These are phyloP conservation scores for Leptographium flavum DNA, from an alignment of 2,329 filamentous ascomycete species.

Conservation along the genomic window DNA sequence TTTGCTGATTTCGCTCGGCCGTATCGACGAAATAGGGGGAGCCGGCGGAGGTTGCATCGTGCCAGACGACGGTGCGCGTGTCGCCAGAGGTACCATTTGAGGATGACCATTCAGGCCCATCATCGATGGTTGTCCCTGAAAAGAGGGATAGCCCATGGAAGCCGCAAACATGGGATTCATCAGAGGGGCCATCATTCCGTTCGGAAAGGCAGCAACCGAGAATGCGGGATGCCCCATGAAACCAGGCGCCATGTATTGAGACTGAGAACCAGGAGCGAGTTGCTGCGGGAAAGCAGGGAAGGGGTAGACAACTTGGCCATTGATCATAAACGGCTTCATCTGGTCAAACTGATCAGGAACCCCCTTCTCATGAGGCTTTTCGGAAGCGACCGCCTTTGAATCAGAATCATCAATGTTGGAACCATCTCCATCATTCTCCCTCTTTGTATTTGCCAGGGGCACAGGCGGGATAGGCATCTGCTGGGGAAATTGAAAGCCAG, in stretches of 20 bases:
- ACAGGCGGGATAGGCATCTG: neutral
- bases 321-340: slow-evolving; percentile 27
- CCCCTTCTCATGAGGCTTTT: slow-evolving; percentile 20
- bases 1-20: slow-evolving; percentile 44
- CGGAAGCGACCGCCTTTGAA: slow-evolving; percentile 2
- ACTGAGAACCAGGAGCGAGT: slow-evolving; percentile 1
- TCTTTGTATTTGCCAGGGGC: slow-evolving; percentile 6
- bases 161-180: slow-evolving; percentile 11
- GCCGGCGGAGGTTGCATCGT: slow-evolving; percentile 15
- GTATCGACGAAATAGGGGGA: slow-evolving; percentile 43
- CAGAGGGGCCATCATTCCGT: slow-evolving; percentile 14
- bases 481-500: slow-evolving; percentile 11
- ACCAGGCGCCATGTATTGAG: slow-evolving; percentile 7
- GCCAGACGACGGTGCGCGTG: neutral
- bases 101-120: neutral
- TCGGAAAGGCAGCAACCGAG: slow-evolving; percentile 12
- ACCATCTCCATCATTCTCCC: slow-evolving; percentile 13
- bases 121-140: neutral
- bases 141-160: slow-evolving; percentile 1
- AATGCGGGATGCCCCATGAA: slow-evolving; percentile 10
- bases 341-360: slow-evolving; percentile 32
- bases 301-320: slow-evolving; percentile 21
- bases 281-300: slow-evolving; percentile 9
- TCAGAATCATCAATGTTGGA: slow-evolving; percentile 7
- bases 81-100: neutral